phyloP scores from a whole-genome alignment of 306 rosid genomes.

The Castanea mollissima region DNA sequence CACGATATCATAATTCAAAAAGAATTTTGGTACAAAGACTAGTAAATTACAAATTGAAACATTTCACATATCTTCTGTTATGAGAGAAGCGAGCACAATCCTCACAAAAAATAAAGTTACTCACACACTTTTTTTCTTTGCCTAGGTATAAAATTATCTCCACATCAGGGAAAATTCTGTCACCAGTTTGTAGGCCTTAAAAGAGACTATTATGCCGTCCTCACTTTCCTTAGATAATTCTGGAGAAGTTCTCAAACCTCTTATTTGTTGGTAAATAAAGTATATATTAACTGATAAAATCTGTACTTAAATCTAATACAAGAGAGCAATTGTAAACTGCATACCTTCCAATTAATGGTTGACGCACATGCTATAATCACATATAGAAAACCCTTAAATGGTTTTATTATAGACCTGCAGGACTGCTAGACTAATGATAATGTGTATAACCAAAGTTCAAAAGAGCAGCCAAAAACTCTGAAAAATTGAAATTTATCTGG shows the following conservation, averaged over 20 bases:
- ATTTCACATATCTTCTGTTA: neutral
- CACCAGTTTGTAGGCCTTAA: neutral
- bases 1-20: neutral
- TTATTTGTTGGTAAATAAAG: conserved; percentile 4
- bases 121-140: neutral
- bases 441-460: conserved; percentile 12
- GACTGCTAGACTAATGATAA: conserved; percentile 39
- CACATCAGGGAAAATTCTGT: neutral
- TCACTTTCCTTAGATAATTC: conserved; percentile 18
- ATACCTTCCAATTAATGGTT: conserved; percentile 39
- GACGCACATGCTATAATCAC: conserved; percentile 35
- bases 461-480: neutral
- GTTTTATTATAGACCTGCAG: conserved; percentile 43
- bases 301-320: conserved; percentile 15
- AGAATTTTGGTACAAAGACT: neutral
- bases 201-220: conserved; percentile 12
- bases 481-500: neutral
- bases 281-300: conserved; percentile 20
- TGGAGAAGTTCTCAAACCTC: conserved; percentile 15
- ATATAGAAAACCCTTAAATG: conserved; percentile 29
- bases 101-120: neutral
- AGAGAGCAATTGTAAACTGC: conserved; percentile 26
- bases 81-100: neutral
- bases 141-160: neutral
- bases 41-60: neutral